Percentiles rank a stretch among this genome's conserved stretches.
phyloP scores from a whole-genome alignment of 805 yeast genomes.

The Metschnikowia peoriensis region DNA sequence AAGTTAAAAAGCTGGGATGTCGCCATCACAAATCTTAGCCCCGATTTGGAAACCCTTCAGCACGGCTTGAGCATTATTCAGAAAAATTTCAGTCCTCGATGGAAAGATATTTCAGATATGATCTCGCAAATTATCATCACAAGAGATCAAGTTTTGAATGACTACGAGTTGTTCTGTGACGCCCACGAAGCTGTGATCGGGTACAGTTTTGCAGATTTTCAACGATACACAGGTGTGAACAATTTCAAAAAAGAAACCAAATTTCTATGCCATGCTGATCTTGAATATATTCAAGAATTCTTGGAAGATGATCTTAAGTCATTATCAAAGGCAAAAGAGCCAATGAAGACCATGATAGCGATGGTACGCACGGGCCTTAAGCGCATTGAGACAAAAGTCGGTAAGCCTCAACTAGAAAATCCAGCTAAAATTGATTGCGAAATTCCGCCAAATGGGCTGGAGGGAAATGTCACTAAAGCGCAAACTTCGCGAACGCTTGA shows the following conservation, averaged over 20 bases:
- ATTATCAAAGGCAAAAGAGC: background rate
- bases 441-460: background rate
- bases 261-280: background rate
- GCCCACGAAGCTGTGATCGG: background rate
- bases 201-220: background rate
- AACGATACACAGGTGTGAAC: conserved; percentile 3
- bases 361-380: conserved; percentile 1
- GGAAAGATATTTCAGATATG: background rate
- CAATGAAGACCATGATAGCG: background rate
- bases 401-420: background rate
- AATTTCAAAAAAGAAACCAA: conserved; percentile 1
- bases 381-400: background rate
- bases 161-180: background rate
- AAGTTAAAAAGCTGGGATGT: background rate
- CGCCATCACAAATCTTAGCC: conserved; percentile 1
- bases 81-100: background rate
- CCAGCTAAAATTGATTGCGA: background rate
- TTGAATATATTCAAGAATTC: background rate
- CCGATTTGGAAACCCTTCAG: background rate
- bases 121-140: background rate
- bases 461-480: no score
- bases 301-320: conserved; percentile 3
- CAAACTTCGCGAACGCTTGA: no score
- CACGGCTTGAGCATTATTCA: background rate
- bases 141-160: background rate